phyloP scores from a whole-genome alignment of 169 alveolate species.

The Miamiensis avidus region DNA sequence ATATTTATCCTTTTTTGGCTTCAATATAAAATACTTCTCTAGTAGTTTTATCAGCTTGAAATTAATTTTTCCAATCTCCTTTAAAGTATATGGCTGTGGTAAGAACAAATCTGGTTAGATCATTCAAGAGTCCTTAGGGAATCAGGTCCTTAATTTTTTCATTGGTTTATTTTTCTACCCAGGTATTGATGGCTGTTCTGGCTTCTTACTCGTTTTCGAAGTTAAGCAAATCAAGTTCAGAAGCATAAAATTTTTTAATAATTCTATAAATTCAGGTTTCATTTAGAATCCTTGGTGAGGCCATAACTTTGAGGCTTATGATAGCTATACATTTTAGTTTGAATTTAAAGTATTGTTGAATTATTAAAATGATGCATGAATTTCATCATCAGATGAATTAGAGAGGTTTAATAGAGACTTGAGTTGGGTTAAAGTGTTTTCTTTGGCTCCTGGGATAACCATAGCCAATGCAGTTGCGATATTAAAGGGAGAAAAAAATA shows the following conservation, averaged over 20 bases:
- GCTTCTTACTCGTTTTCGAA: background rate
- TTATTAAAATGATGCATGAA: background rate
- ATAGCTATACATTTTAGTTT: background rate
- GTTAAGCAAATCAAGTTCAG: background rate
- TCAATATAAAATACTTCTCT: background rate
- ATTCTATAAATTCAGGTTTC: background rate
- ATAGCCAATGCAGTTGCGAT: background rate
- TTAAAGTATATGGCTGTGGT: slow-evolving; percentile 15
- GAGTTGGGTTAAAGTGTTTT: background rate
- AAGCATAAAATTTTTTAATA: background rate
- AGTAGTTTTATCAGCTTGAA: background rate
- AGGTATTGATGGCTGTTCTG: background rate
- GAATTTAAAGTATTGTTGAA: background rate
- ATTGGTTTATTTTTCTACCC: background rate
- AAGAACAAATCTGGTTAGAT: background rate
- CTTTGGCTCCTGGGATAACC: background rate
- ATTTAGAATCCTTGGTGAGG: background rate
- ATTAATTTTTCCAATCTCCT: slow-evolving; percentile 5
- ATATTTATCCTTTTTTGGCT: background rate
- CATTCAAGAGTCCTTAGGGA: background rate
- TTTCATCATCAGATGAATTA: background rate
- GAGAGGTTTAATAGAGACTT: background rate
- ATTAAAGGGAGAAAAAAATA: slow-evolving; percentile 5
- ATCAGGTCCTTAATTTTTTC: slow-evolving; percentile 6
- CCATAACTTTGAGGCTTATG: background rate